A percentile compares a stretch with the other conserved stretches of the same genome.
phyloP scores from a whole-genome alignment of 2,329 filamentous ascomycete genomes.

The Ramichloridium luteum region DNA sequence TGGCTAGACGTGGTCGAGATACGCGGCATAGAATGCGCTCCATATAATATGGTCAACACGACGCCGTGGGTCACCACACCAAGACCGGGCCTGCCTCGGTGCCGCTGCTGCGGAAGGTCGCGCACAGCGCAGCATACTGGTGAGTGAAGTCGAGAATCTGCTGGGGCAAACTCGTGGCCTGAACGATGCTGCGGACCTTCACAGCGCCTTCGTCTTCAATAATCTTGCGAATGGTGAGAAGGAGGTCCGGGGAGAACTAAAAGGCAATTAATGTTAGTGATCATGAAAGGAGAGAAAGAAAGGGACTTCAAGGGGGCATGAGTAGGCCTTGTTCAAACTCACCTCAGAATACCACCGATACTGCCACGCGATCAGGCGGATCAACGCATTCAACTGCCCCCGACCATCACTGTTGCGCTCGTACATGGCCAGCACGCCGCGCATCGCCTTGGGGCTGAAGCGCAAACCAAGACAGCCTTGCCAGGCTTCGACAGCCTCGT shows the following conservation, averaged over 20 bases:
- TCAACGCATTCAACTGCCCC: constrained; percentile 72
- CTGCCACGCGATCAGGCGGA: constrained; percentile 91
- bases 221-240: constrained; percentile 76
- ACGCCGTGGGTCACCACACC: too few species aligned
- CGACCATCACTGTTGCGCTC: constrained; percentile 67
- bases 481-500: constrained; percentile 89
- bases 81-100: constrained; percentile 52
- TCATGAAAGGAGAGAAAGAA: constrained; percentile 12
- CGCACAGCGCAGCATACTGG: constrained; percentile 88
- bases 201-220: constrained; percentile 97
- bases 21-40: too few species aligned
- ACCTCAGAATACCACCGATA: constrained; percentile 98
- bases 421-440: constrained; percentile 68
- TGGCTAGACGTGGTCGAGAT: too few species aligned
- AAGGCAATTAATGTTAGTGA: constrained; percentile 3
- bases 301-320: not conserved
- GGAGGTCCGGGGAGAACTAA: constrained; percentile 78
- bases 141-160: constrained; percentile 89
- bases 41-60: too few species aligned
- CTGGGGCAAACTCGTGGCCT: constrained; percentile 87
- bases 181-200: constrained; percentile 93
- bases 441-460: constrained; percentile 87
- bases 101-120: constrained; percentile 87
- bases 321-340: constrained; percentile 16
- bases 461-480: constrained; percentile 73